These are phyloP conservation scores for Auricularia cornea DNA, from an alignment of 768 basidiomycete genomes.

Conservation along the genomic window DNA sequence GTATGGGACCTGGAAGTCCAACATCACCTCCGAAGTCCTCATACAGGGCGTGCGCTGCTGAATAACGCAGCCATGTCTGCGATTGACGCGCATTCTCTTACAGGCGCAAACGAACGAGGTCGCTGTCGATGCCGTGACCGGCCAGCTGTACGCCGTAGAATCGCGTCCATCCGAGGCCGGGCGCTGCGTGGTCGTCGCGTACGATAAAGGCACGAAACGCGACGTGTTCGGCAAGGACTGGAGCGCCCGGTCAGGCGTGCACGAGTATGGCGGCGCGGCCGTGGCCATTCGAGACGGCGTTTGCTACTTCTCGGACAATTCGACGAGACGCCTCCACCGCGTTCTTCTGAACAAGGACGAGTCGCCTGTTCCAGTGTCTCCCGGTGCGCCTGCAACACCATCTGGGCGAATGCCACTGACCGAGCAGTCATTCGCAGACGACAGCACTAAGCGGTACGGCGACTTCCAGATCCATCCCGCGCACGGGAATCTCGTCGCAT, in stretches of 20 bases:
- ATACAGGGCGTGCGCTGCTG: slow-evolving; percentile 32
- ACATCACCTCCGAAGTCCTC: slow-evolving; percentile 45
- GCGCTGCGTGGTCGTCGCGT: slow-evolving; percentile 50
- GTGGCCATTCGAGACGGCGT: slow-evolving; percentile 42
- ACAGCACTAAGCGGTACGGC: slow-evolving; percentile 40
- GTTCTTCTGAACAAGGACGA: background rate
- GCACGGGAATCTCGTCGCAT: slow-evolving; percentile 44
- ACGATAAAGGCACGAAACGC: slow-evolving; percentile 21
- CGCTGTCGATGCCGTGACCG: slow-evolving; percentile 41
- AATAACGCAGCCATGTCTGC: background rate
- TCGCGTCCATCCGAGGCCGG: slow-evolving; percentile 47
- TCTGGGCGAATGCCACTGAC: slow-evolving; percentile 42
- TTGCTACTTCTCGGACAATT: slow-evolving; percentile 51
- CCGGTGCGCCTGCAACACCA: slow-evolving; percentile 16
- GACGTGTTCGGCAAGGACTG: slow-evolving; percentile 50
- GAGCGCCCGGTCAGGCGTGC: slow-evolving; percentile 50
- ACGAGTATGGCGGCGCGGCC: slow-evolving; percentile 66
- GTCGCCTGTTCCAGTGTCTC: background rate
- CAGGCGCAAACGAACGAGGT: slow-evolving; percentile 26
- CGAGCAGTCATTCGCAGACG: slow-evolving; percentile 46
- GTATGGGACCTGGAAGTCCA: slow-evolving; percentile 56
- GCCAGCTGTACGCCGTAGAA: slow-evolving; percentile 47
- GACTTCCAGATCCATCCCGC: slow-evolving; percentile 52
- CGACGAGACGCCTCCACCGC: background rate
- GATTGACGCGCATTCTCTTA: background rate